Evolutionary conservation across 169 alveolate species (phyloP).

Genomic region (Plasmodium gonderi): DNA sequence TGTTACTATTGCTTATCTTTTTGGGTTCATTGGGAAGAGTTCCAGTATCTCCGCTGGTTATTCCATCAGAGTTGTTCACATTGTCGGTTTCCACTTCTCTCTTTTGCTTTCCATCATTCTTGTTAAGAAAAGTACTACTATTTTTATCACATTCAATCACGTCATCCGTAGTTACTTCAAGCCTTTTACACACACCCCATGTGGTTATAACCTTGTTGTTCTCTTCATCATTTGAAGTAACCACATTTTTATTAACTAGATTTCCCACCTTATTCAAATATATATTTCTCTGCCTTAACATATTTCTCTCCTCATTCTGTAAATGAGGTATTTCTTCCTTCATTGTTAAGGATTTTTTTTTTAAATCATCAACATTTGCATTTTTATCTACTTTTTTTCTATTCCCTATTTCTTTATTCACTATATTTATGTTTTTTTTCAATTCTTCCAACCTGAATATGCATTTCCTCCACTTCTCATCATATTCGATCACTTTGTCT

Average conservation of each 20-base stretch:
- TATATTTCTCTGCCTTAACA: slow-evolving; percentile 80
- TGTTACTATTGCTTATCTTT: not conserved
- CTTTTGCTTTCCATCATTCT: not conserved
- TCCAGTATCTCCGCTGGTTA: too few species aligned
- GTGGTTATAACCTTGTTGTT: slow-evolving; percentile 90
- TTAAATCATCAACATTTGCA: slow-evolving; percentile 79
- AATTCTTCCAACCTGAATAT: slow-evolving; percentile 85
- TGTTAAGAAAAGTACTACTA: not conserved
- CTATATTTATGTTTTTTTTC: slow-evolving; percentile 78
- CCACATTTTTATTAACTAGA: slow-evolving; percentile 92
- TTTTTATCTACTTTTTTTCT: slow-evolving; percentile 76
- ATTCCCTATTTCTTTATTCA: slow-evolving; percentile 78
- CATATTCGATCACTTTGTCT: slow-evolving; percentile 85
- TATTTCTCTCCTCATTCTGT: slow-evolving; percentile 80
- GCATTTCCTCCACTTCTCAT: slow-evolving; percentile 88
- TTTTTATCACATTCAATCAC: not conserved
- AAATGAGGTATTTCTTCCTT: slow-evolving; percentile 81
- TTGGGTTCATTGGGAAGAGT: not conserved
- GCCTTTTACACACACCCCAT: slow-evolving; percentile 92
- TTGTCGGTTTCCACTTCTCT: not conserved
- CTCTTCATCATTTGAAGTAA: slow-evolving; percentile 94
- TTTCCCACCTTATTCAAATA: slow-evolving; percentile 92
- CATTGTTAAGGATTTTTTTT: slow-evolving; percentile 77
- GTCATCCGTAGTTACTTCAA: slow-evolving; percentile 78
- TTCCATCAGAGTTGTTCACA: not conserved